Evolutionary conservation across 2,329 filamentous ascomycete species (phyloP).

Genomic region (Cladophialophora exuberans): DNA sequence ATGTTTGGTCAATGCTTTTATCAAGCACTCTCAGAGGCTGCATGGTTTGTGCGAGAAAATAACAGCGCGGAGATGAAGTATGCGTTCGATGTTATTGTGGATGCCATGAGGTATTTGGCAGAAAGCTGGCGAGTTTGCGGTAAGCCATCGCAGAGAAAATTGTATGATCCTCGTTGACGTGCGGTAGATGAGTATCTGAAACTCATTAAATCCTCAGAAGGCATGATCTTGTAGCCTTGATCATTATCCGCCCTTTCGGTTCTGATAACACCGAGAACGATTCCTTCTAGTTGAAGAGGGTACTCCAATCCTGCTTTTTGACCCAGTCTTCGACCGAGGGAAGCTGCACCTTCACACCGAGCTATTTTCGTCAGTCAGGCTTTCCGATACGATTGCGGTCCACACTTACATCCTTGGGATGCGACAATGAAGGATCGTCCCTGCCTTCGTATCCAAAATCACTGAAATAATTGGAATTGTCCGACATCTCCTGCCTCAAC

Average conservation of each 20-base stretch:
- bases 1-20: slow-evolving; percentile 8
- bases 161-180: not conserved
- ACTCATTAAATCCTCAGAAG: not conserved
- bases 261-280: no score
- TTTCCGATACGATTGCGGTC: not conserved
- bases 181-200: not conserved
- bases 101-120: slow-evolving; percentile 5
- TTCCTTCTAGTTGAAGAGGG: slow-evolving; percentile 7
- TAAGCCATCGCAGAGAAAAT: not conserved
- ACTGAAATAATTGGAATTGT: slow-evolving; percentile 40
- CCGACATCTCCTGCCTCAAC: slow-evolving; percentile 44
- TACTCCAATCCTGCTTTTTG: slow-evolving; percentile 31
- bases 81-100: slow-evolving; percentile 1
- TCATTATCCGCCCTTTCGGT: no score
- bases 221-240: not conserved
- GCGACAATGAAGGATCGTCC: slow-evolving; percentile 9
- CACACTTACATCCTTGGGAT: slow-evolving; percentile 22
- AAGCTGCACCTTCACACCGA: slow-evolving; percentile 14
- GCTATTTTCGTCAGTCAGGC: slow-evolving; percentile 2
- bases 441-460: slow-evolving; percentile 48
- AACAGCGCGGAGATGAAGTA: not conserved
- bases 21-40: not conserved
- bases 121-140: slow-evolving; percentile 7
- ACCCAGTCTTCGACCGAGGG: slow-evolving; percentile 32
- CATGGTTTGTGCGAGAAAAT: slow-evolving; percentile 8